Evolutionary conservation across 73 alveolate species (phyloP).

Genomic region (Blepharisma stoltei): DNA sequence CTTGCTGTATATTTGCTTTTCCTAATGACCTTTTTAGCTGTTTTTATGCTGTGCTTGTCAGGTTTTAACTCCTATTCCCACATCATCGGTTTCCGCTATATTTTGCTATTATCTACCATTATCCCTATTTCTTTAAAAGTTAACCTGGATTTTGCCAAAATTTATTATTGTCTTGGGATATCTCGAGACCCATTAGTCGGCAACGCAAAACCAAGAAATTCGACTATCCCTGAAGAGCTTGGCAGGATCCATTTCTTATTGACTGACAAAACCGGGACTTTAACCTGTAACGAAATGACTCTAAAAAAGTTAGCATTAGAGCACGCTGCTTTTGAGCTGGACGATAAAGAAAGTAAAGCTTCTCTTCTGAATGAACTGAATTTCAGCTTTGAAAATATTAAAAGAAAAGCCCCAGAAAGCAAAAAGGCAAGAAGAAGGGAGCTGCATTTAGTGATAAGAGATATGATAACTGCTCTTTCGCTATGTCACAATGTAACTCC

Average conservation of each 20-base stretch:
- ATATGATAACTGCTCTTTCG: slow-evolving; percentile 75
- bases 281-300: slow-evolving; percentile 89
- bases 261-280: slow-evolving; percentile 94
- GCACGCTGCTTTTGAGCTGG: neutral
- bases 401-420: neutral
- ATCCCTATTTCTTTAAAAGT: slow-evolving; percentile 87
- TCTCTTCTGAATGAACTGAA: neutral
- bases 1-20: slow-evolving; percentile 68
- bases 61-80: slow-evolving; percentile 75
- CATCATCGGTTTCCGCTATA: slow-evolving; percentile 38
- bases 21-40: slow-evolving; percentile 59
- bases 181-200: slow-evolving; percentile 67
- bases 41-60: slow-evolving; percentile 51
- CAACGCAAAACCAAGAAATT: slow-evolving; percentile 78
- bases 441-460: slow-evolving; percentile 71
- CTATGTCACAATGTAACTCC: slow-evolving; percentile 96
- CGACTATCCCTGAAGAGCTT: slow-evolving; percentile 88
- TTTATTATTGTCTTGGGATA: slow-evolving; percentile 55
- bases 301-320: slow-evolving; percentile 38
- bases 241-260: slow-evolving; percentile 84
- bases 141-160: slow-evolving; percentile 85
- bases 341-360: neutral
- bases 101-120: slow-evolving; percentile 69
- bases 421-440: slow-evolving; percentile 53
- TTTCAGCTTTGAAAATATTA: neutral